Base-by-base conservation (phyloP, 257 asterid genomes). In the Avicennia marina region DNA sequence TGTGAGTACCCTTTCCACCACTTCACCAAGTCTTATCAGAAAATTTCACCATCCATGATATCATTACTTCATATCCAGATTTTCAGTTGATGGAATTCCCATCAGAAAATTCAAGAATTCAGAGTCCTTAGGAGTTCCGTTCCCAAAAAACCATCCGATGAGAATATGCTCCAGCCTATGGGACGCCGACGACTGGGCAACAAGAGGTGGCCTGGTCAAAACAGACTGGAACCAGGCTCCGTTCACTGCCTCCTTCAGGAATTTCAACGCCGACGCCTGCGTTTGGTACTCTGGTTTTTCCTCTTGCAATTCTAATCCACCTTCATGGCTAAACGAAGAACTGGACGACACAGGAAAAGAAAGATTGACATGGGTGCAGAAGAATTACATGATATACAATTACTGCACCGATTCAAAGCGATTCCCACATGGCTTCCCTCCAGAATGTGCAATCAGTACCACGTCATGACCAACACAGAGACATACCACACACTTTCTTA, bases 161-260 rank as follows among this genome's bases (percentile, higher is more conserved):
- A 68, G 86, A 84, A 67, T 82, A 12, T 82, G 50, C 58, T 70
- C 84, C 19, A 82, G 90, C 66, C 56, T 82, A 19, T 82, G 90
- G n/a, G n/a, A n/a, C n/a, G n/a, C n/a, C n/a, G n/a, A n/a, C n/a
- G n/a, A n/a, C n/a, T n/a, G n/a, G n/a, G 90, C 90, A 2, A 82
- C 86, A 32, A 69, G 90, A 68, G 90, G 89, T 2, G 89, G 89
- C 4, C 86, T 76, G 1, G 78, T 82, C 5, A 78, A 74, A 59
- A 82, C 86, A 5, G 84, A 82, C 56, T 82, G 90, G 90, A 43
- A 60, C 3, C 62, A 74, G 44, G 87, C 90, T 17, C 90, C 90
- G 7, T 82, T 82, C 69, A 64, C 69, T n/a, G 90, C 90, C 22
- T 76, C 84, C 13, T 82, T 56, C 67, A 62, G 50, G 4, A 72